Evolutionary conservation across 2,329 filamentous ascomycete species (phyloP).

Genomic region (Aspergillus awamori): DNA sequence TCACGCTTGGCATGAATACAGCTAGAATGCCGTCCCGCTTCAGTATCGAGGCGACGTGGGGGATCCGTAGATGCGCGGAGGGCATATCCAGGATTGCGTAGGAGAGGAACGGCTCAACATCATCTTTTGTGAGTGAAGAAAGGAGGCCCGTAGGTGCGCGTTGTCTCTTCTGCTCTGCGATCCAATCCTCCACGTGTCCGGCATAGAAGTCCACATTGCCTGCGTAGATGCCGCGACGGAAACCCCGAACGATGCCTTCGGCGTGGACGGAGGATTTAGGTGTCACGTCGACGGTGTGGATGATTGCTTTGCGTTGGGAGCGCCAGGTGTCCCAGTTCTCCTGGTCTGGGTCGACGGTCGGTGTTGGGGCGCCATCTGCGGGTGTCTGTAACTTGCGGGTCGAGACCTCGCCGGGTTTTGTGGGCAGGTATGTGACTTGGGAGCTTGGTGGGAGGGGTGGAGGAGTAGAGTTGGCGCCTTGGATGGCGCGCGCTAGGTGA

Average conservation of each 20-base stretch:
- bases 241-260: slow-evolving; percentile 65
- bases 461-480: slow-evolving; percentile 67
- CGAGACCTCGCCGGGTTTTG: slow-evolving; percentile 5
- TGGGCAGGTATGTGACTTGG: slow-evolving; percentile 36
- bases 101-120: slow-evolving; percentile 63
- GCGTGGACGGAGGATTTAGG: slow-evolving; percentile 66
- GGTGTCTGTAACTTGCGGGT: slow-evolving; percentile 14
- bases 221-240: slow-evolving; percentile 70
- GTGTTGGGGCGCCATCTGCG: background rate
- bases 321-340: slow-evolving; percentile 51
- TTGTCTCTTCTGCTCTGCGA: slow-evolving; percentile 54
- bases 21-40: slow-evolving; percentile 66
- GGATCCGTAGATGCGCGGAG: slow-evolving; percentile 56
- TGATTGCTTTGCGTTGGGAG: slow-evolving; percentile 63
- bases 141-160: slow-evolving; percentile 32
- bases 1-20: slow-evolving; percentile 76
- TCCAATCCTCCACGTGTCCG: slow-evolving; percentile 66
- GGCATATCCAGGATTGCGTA: slow-evolving; percentile 77
- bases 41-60: slow-evolving; percentile 56
- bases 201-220: slow-evolving; percentile 74
- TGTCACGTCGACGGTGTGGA: slow-evolving; percentile 73
- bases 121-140: slow-evolving; percentile 18
- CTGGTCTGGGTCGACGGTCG: slow-evolving; percentile 27
- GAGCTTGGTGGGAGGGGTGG: slow-evolving; percentile 45
- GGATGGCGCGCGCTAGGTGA: slow-evolving; percentile 73